Evolutionary conservation across 129 eudicot genomes (phyloP), one percentile per base, ranked within the genome.

Genomic region (Artemisia argyi): DNA sequence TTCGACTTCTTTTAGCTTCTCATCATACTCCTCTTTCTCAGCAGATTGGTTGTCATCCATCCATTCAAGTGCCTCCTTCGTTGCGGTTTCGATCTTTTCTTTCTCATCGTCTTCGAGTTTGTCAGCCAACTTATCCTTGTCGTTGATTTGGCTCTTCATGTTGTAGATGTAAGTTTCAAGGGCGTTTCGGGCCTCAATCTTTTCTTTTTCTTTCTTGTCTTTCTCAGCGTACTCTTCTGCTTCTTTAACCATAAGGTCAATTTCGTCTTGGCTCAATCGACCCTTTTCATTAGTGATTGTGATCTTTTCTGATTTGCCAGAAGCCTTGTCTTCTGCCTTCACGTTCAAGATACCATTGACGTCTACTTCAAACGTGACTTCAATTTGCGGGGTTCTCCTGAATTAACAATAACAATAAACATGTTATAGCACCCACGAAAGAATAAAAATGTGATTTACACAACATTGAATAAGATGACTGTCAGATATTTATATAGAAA

Each of bases 171-270:
- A 85, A 3, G 84, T 81, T 60, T 81, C 89, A n/a, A 85, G 84
- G 50, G 82, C 69, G 54, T 85, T 85, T 15, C 89, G 86, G 2
- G 86, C 86, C 66, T 81, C 89, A 11, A 85, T 85, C 66, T 39
- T 85, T 61, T 85, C 89, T 35, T 81, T 85, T 50, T 76, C 86
- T 74, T 85, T 85, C 75, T 85, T 85, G 75, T 85, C 90, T 72
- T 82, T 86, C 51, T 82, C 90, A 10, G 86, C 86, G 69, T 79
- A 85, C 78, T 85, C 90, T 65, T 85, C 86, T 64, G 84, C 90
- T 54, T 85, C 90, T 9, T 65, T 74, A 46, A 85, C 90, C 86
- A 85, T 85, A 0, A 86, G 74, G 12, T 82, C 84, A 18, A 85
- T 82, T 60, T 85, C 90, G 55, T 85, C 86, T 44, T 85, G 86